Evolutionary conservation across 495 filamentous ascomycete species (phyloP).

Genomic region (Aspergillus avenaceus): DNA sequence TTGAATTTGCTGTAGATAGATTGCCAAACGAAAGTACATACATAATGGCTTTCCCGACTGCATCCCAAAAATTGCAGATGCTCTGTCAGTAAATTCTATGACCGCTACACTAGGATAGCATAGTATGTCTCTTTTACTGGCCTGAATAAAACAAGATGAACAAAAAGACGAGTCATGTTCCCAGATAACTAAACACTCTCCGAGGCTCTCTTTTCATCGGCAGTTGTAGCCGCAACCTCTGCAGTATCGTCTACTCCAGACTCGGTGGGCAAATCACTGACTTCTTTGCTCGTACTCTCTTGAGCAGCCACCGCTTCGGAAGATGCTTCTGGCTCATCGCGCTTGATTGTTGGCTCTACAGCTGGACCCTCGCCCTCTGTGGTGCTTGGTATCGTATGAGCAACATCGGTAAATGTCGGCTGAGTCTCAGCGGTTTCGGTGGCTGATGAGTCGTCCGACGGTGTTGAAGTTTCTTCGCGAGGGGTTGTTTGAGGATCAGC

Average conservation of each 20-base stretch:
- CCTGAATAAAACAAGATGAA: neutral
- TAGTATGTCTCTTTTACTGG: constrained; percentile 1
- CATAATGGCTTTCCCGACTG: neutral
- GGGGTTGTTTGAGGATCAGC: constrained; percentile 25
- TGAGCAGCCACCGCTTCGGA: neutral
- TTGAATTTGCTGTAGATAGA: too few relatives aligned
- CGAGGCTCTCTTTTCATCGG: constrained; percentile 30
- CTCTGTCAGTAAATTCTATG: neutral
- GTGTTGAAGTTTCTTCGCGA: constrained; percentile 1
- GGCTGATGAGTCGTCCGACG: neutral
- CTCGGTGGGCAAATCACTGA: constrained; percentile 3
- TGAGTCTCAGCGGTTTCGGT: neutral
- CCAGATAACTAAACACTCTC: constrained; percentile 25
- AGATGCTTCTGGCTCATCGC: constrained; percentile 4
- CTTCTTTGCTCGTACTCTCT: neutral
- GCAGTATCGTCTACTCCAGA: constrained; percentile 19
- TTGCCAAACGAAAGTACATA: neutral
- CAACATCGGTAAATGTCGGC: constrained; percentile 3
- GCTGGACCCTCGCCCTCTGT: constrained; percentile 3
- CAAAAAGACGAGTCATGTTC: too few relatives aligned
- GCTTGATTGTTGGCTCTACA: constrained; percentile 6
- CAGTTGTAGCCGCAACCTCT: constrained; percentile 25
- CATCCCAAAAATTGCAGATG: neutral
- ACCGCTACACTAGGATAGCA: neutral
- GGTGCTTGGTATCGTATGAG: constrained; percentile 1